phyloP scores from a whole-genome alignment of 2,329 filamentous ascomycete species.

The Dryadomyces quercus-mongolicae region DNA sequence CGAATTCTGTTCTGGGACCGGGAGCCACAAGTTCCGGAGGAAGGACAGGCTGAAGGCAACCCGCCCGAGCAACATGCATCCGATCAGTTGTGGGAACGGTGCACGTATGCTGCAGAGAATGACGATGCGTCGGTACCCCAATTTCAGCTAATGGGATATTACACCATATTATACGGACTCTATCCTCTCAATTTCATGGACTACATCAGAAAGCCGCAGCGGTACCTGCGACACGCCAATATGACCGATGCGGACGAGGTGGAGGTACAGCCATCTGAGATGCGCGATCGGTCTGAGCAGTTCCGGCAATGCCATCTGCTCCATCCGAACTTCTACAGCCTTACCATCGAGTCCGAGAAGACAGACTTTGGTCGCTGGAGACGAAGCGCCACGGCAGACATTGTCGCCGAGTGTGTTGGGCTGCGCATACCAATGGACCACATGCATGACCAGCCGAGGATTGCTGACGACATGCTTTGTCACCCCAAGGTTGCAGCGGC shows the following conservation, averaged over 20 bases:
- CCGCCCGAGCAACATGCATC: slow-evolving; percentile 1
- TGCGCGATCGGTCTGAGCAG: slow-evolving; percentile 61
- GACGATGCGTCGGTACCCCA: slow-evolving; percentile 47
- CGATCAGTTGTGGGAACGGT: slow-evolving; percentile 46
- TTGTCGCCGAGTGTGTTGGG: slow-evolving; percentile 67
- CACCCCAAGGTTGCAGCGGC: too few relatives aligned
- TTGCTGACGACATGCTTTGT: too few relatives aligned
- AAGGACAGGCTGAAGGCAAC: slow-evolving; percentile 23
- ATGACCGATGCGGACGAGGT: slow-evolving; percentile 60
- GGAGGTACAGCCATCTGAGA: slow-evolving; percentile 66
- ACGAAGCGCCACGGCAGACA: slow-evolving; percentile 66
- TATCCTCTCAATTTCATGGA: slow-evolving; percentile 81
- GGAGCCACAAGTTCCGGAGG: slow-evolving; percentile 29
- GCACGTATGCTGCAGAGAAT: slow-evolving; percentile 46
- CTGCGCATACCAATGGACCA: slow-evolving; percentile 33
- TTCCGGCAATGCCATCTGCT: slow-evolving; percentile 63
- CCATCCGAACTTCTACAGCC: slow-evolving; percentile 74
- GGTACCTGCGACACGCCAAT: slow-evolving; percentile 63
- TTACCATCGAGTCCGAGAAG: slow-evolving; percentile 70
- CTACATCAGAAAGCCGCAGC: slow-evolving; percentile 72
- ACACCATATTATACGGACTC: slow-evolving; percentile 70
- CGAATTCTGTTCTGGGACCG: slow-evolving; percentile 68
- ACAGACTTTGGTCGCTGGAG: slow-evolving; percentile 66
- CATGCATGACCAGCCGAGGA: slow-evolving; percentile 3
- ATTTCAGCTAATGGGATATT: slow-evolving; percentile 56